Conservation (phyloP, 495 filamentous ascomycete species). For the Penicillium coffeae region DNA sequence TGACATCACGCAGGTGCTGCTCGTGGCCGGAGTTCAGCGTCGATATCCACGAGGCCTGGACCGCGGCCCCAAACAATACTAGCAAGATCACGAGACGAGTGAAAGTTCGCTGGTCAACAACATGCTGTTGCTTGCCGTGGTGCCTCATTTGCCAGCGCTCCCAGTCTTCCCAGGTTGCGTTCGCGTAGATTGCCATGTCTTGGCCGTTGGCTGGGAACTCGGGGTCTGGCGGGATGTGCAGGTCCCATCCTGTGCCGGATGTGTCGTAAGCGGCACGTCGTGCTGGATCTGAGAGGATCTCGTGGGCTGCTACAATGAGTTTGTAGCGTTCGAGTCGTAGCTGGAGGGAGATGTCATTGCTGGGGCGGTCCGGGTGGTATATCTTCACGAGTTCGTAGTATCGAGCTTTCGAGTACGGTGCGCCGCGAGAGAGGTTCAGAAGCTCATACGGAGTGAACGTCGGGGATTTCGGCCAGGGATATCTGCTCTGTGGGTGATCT, state of each 20-base stretch:
- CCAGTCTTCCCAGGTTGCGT: constrained; percentile 99
- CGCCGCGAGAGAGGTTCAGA: constrained; percentile 57
- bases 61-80: constrained; percentile 60
- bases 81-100: constrained; percentile 61
- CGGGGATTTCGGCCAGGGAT: constrained; percentile 34
- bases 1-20: constrained; percentile 58
- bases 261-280: constrained; percentile 79
- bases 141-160: constrained; percentile 73
- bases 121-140: constrained; percentile 56
- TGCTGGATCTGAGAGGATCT: constrained; percentile 79
- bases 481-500: constrained; percentile 17
- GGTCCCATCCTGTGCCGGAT: constrained; percentile 75
- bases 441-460: constrained; percentile 86
- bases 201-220: constrained; percentile 24
- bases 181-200: constrained; percentile 53
- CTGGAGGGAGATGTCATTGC: constrained; percentile 48
- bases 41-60: constrained; percentile 65
- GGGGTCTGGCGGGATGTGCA: constrained; percentile 26
- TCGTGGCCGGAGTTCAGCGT: constrained; percentile 52
- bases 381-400: constrained; percentile 92
- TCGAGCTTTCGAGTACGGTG: constrained; percentile 72
- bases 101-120: constrained; percentile 72
- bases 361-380: constrained; percentile 83
- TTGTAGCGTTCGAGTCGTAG: constrained; percentile 80
- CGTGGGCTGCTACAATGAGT: constrained; percentile 78